phyloP scores from a whole-genome alignment of 2,329 filamentous ascomycete genomes.

The Arthrinium puccinioides region DNA sequence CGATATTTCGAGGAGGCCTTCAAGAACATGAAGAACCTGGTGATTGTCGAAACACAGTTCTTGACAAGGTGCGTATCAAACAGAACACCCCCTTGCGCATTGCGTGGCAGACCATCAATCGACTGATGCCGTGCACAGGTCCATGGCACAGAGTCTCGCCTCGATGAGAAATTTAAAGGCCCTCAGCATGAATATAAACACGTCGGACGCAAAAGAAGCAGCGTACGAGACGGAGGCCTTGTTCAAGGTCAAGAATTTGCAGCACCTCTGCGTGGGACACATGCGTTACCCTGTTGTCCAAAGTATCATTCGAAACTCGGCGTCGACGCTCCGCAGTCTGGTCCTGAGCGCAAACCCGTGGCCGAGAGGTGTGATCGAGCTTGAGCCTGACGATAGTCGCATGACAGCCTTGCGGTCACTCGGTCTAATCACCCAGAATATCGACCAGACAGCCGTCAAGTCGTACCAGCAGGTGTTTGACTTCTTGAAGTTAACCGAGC shows the following conservation, averaged over 20 bases:
- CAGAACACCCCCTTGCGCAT: neutral
- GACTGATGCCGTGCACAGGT: neutral
- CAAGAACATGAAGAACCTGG: constrained; percentile 3
- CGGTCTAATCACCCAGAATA: neutral
- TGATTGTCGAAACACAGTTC: constrained; percentile 1
- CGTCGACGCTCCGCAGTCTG: constrained; percentile 3
- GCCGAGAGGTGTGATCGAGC: neutral
- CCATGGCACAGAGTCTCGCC: constrained; percentile 1
- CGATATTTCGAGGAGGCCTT: constrained; percentile 6
- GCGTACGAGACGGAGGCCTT: neutral
- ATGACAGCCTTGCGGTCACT: neutral
- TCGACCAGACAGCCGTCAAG: neutral
- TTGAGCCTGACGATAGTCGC: neutral
- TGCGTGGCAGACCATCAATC: neutral
- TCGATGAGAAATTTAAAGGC: constrained; percentile 5
- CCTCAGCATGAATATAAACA: neutral
- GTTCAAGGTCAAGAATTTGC: constrained; percentile 1
- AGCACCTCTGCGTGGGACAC: neutral
- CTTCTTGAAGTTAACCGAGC: neutral
- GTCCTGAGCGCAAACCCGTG: neutral
- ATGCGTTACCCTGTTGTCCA: neutral
- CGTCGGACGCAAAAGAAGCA: neutral
- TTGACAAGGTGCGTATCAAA: constrained; percentile 1
- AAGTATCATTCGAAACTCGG: constrained; percentile 2
- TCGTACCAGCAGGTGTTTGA: neutral